Evolutionary conservation across 2,329 filamentous ascomycete genomes (phyloP), one percentile per base, ranked within the genome.

Genomic region (Fusarium buxicola): DNA sequence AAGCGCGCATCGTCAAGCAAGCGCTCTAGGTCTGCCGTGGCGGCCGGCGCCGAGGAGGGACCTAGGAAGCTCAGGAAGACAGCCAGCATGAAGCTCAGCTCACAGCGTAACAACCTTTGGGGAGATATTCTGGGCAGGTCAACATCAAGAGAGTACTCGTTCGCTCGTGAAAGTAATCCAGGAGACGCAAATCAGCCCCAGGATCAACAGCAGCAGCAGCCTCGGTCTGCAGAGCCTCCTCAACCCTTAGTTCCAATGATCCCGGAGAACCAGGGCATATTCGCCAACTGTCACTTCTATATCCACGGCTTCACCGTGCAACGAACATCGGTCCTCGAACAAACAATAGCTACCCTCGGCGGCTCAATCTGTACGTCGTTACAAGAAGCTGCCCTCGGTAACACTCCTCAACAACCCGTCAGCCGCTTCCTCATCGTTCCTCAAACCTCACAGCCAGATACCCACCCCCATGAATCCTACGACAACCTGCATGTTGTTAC

Each of bases 61-160:
- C 86, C 87, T 61, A 86, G 93, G 65, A 98, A 97, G 78, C 78
- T 99, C 65, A 88, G 95, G 66, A 90, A 94, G 70, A 93, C 92
- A 7, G 91, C 94, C 18, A 97, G 94, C 75, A 88, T 90, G 72
- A 94, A 92, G 74, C 80, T 98, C 28, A 89, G 84, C 55, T 90
- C 84, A 45, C 93, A 97, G 70, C 90, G 89, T 66, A 88, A 94
- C 69, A 88, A 87, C 25, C 84, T 98, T n/a, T 98, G 94, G 94
- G 90, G 90, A 6, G 92, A 96, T 69, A 96, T 99, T 57, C 84
- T 95, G 21, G 87, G 87, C 9, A 67, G 52, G 74, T 68, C 76
- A 18, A 72, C 69, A 11, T 75, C 75, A 2, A 73, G 72, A 39
- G 75, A 77, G 34, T 72, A 73, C 55, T 76, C 76, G 0, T 74